Conservation (phyloP, 371 early-diverging fungal species). For the Mortierella sp. region DNA sequence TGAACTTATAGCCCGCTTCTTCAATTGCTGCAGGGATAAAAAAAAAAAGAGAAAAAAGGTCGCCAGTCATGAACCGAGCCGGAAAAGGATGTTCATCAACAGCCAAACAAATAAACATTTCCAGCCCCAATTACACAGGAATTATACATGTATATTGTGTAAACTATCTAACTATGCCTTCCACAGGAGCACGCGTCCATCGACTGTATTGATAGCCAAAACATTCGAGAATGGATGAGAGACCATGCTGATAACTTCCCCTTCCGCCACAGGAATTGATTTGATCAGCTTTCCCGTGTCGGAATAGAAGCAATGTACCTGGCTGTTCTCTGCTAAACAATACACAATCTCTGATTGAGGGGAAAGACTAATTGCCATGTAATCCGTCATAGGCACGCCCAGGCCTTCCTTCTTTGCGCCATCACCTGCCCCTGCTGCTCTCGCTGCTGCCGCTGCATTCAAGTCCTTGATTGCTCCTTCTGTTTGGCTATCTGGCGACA, state of each 20-base stretch:
- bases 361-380: conserved; percentile 61
- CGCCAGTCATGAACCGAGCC: conserved; percentile 21
- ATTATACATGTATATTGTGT: background rate
- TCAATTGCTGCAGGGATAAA: background rate
- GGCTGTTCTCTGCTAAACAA: conserved; percentile 73
- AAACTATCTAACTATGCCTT: conserved; percentile 52
- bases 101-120: conserved; percentile 21
- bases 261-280: conserved; percentile 61
- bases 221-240: conserved; percentile 85
- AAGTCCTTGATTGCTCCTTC: conserved; percentile 30
- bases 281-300: conserved; percentile 63
- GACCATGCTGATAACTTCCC: conserved; percentile 76
- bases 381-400: conserved; percentile 73
- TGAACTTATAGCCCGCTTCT: background rate
- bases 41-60: background rate
- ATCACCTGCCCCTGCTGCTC: conserved; percentile 58
- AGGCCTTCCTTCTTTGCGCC: conserved; percentile 56
- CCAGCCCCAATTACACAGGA: background rate
- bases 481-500: conserved; percentile 28
- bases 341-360: conserved; percentile 84
- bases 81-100: conserved; percentile 6
- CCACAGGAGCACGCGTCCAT: conserved; percentile 72
- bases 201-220: conserved; percentile 75
- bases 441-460: conserved; percentile 21
- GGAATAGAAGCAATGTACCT: conserved; percentile 69